Percentiles rank a stretch among this genome's conserved stretches.
These are phyloP conservation scores for Leishmania braziliensis DNA, from an alignment of 208 protist species.

Conservation along the genomic window DNA sequence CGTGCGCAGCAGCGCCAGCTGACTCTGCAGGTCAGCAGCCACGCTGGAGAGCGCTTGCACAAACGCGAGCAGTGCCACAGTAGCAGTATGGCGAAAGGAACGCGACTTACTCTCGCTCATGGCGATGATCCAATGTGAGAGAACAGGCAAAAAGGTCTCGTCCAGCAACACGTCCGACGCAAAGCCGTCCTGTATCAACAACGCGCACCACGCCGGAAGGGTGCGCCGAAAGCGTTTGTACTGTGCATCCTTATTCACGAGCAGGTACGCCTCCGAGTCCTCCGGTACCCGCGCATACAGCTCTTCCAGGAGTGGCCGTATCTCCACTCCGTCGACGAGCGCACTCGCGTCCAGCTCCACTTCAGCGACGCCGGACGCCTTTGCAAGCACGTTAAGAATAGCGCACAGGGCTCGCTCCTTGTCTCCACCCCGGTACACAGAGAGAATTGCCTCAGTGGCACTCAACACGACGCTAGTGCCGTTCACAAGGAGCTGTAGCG, in stretches of 20 bases:
- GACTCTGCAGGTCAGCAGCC: constrained; percentile 45
- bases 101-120: constrained; percentile 92
- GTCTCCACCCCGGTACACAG: constrained; percentile 55
- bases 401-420: constrained; percentile 51
- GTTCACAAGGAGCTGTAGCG: constrained; percentile 51
- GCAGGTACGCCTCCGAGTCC: constrained; percentile 72
- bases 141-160: constrained; percentile 48
- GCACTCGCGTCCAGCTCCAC: constrained; percentile 69
- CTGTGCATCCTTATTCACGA: constrained; percentile 80
- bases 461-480: constrained; percentile 36
- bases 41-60: constrained; percentile 77
- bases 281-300: constrained; percentile 78
- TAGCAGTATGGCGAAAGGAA: constrained; percentile 86
- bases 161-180: constrained; percentile 66
- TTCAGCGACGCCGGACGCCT: constrained; percentile 71
- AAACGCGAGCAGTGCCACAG: constrained; percentile 66
- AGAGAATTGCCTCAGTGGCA: constrained; percentile 43
- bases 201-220: constrained; percentile 67
- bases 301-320: constrained; percentile 79
- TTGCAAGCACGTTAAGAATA: constrained; percentile 76
- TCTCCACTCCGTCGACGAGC: constrained; percentile 63
- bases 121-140: constrained; percentile 80
- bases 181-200: constrained; percentile 64
- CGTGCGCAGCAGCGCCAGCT: constrained; percentile 37
- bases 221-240: constrained; percentile 58